Base-by-base conservation (phyloP, 2,329 filamentous ascomycete species). In the Ceratocystis variospora region DNA sequence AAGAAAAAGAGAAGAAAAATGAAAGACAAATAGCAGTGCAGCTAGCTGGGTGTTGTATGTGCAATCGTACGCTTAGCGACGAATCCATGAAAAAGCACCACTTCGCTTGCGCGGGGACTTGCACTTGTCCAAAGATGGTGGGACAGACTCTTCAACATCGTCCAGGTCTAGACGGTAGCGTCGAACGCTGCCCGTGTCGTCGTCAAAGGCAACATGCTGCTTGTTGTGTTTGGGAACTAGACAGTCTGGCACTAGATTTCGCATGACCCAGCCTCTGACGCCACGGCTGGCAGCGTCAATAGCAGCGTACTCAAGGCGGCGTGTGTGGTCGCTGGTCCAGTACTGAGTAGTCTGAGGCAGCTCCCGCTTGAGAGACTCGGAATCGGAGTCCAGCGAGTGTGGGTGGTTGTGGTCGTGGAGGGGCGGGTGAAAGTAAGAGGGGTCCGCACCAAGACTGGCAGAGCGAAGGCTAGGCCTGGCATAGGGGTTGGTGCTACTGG, bases 241-340 rank as follows among this genome's bases (percentile, higher is more conserved):
- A 73, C 84, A 87, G 68, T 84, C 82, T 0, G 84, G 84, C 2
- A 87, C 76, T 6, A 86, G 72, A 70, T 81, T 77, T 55, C 79
- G 78, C 72, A 81, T 77, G 44, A 85, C 71, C 80, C 84, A 87
- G 12, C 84, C 84, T 69, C 80, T 80, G 37, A 87, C 77, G 3
- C 84, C 84, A 1, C 78, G 77, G 45, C 79, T 81, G 1, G 84
- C 83, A 0, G 83, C 83, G 62, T 87, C 84, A 50, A 87, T 87
- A 66, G 84, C 84, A 0, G 83, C 84, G 70, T 87, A 87, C 75
- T 87, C 84, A 2, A 86, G 77, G 10, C 83, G 78, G 2, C 84
- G 79, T 0, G 84, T 86, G 64, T 78, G 78, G 71, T 86, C 82
- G 71, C 82, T 86, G 0, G 83, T 87, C 84, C 84, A 87, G 74